Conservation (phyloP, 225 moss, liverwort and hornwort genomes). For the Thuidium tamariscinum region DNA sequence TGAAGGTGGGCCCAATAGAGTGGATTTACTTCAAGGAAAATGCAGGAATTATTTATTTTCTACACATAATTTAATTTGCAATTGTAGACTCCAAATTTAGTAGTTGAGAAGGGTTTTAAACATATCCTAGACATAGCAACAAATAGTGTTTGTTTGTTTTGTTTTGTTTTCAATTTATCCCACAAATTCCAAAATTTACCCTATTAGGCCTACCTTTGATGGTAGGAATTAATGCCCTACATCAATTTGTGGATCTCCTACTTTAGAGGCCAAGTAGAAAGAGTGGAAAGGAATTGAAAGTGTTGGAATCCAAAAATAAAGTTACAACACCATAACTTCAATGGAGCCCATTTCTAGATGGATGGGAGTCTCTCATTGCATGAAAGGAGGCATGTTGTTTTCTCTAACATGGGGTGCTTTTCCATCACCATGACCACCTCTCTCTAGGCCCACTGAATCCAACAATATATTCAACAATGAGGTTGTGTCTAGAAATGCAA, state of each 20-base stretch:
- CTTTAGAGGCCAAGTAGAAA: not conserved
- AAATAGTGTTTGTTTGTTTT: no score
- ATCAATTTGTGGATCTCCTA: not conserved
- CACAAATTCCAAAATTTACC: no score
- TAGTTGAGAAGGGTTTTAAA: no score
- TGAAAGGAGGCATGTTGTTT: not conserved
- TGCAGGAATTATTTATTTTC: no score
- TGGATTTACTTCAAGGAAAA: no score
- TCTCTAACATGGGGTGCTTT: fast-evolving
- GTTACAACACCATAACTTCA: fast-evolving
- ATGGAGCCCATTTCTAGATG: not conserved
- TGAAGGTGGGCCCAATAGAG: no score
- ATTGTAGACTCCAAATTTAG: no score
- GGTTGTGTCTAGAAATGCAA: not conserved
- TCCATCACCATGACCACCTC: not conserved
- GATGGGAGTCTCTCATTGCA: not conserved
- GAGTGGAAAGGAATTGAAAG: not conserved
- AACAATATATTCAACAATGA: not conserved
- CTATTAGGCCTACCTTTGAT: no score
- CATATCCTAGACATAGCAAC: no score
- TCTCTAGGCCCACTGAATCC: not conserved
- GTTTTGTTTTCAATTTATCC: no score
- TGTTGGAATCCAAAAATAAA: not conserved
- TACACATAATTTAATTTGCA: no score
- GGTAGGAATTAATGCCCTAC: no score